These are phyloP conservation scores for Platanus orientalis DNA, from an alignment of 164 flowering plant species.

Conservation along the genomic window DNA sequence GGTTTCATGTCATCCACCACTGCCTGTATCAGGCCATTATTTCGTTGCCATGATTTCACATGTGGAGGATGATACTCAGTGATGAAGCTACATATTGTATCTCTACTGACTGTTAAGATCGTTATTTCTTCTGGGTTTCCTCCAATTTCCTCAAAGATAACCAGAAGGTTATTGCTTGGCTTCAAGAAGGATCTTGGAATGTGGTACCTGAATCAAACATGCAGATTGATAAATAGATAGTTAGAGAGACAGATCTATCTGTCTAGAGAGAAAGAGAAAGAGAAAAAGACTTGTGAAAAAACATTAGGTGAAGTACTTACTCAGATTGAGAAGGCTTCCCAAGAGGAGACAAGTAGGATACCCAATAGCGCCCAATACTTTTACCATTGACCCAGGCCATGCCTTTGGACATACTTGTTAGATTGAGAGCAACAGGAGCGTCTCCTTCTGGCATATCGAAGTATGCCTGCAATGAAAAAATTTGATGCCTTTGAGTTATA, in stretches of 20 bases:
- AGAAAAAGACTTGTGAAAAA: neutral
- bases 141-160: constrained; percentile 72
- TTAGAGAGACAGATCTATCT: too few relatives aligned
- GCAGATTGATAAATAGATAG: neutral
- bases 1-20: constrained; percentile 30
- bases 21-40: constrained; percentile 27
- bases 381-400: constrained; percentile 76
- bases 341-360: constrained; percentile 48
- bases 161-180: constrained; percentile 61
- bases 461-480: constrained; percentile 38
- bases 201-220: constrained; percentile 52
- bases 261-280: neutral
- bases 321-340: constrained; percentile 62
- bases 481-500: neutral
- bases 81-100: constrained; percentile 61
- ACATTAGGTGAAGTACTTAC: constrained; percentile 61
- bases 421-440: constrained; percentile 52
- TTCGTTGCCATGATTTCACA: constrained; percentile 47
- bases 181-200: constrained; percentile 74
- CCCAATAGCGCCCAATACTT: constrained; percentile 86
- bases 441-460: constrained; percentile 74
- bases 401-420: constrained; percentile 70
- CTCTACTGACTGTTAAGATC: constrained; percentile 46
- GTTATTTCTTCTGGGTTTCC: constrained; percentile 41
- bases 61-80: constrained; percentile 47